Conservation (phyloP, 2,329 filamentous ascomycete genomes). For the Pseudogymnoascus sp. region DNA sequence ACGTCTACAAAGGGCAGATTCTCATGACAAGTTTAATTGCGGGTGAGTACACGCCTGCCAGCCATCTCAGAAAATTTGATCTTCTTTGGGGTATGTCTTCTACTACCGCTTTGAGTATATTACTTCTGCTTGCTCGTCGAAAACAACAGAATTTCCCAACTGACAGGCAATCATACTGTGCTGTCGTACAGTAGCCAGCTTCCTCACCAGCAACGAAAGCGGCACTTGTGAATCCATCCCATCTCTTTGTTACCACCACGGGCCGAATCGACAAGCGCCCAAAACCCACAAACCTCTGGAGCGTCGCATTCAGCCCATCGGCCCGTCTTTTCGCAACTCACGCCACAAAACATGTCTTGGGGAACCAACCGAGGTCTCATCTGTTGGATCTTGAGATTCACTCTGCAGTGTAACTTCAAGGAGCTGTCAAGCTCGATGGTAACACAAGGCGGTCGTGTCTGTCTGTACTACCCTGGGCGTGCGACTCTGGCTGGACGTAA, state of each 20-base stretch:
- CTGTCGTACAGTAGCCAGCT: not conserved
- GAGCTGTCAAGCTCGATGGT: not conserved
- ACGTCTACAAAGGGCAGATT: not conserved
- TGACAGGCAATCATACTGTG: not conserved
- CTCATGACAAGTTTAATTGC: not conserved
- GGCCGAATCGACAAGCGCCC: not conserved
- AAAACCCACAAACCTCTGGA: not conserved
- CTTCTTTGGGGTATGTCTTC: not conserved
- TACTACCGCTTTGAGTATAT: not conserved
- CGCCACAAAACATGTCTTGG: not conserved
- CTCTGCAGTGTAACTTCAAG: not conserved
- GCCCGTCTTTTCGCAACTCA: not conserved
- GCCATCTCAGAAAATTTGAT: not conserved
- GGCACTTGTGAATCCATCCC: not conserved
- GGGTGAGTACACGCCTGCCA: not conserved
- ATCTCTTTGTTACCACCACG: not conserved
- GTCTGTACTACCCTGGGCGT: not conserved
- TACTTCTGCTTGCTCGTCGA: not conserved
- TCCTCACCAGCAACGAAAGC: not conserved
- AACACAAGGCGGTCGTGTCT: not conserved
- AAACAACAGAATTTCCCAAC: not conserved
- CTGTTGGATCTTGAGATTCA: not conserved
- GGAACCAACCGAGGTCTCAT: not conserved
- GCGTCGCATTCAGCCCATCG: not conserved
- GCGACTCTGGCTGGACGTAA: not conserved